Percentiles rank a stretch among this genome's conserved stretches.
These are phyloP conservation scores for Chaetomium tenue DNA, from an alignment of 495 filamentous ascomycete genomes.

Conservation along the genomic window DNA sequence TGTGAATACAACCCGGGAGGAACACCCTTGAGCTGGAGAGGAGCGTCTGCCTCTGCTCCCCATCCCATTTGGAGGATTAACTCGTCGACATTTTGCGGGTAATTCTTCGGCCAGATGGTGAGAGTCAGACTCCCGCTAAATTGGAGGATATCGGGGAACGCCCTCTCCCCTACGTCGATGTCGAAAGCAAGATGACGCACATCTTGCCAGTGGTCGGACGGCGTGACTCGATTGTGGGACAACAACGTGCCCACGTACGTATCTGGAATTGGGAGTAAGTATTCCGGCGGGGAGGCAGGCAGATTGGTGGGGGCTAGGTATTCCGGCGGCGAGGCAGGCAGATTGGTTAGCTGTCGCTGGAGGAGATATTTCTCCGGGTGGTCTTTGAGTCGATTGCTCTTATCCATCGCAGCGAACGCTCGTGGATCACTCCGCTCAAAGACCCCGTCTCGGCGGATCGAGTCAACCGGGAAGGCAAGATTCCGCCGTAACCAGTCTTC, in stretches of 20 bases:
- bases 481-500: conserved; percentile 16
- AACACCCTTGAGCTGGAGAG: conserved; percentile 24
- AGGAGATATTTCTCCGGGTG: conserved; percentile 38
- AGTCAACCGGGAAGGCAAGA: conserved; percentile 8
- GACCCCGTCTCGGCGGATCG: conserved; percentile 10
- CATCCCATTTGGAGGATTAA: conserved; percentile 77
- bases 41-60: conserved; percentile 63
- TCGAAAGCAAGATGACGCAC: conserved; percentile 72
- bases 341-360: conserved; percentile 1
- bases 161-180: conserved; percentile 33
- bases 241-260: conserved; percentile 45
- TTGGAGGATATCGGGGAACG: neutral
- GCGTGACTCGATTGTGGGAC: conserved; percentile 71
- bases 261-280: conserved; percentile 57
- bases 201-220: conserved; percentile 84
- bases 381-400: conserved; percentile 38
- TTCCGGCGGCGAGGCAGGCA: conserved; percentile 32
- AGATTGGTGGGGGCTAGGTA: conserved; percentile 29
- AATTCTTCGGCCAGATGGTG: conserved; percentile 83
- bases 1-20: conserved; percentile 19
- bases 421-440: conserved; percentile 20
- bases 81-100: conserved; percentile 67
- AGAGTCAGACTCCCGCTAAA: conserved; percentile 73
- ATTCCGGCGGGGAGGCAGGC: conserved; percentile 34
- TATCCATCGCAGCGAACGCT: conserved; percentile 35